Base-by-base conservation (phyloP, 1,284 basidiomycete species). In the Cryptococcus sp. region DNA sequence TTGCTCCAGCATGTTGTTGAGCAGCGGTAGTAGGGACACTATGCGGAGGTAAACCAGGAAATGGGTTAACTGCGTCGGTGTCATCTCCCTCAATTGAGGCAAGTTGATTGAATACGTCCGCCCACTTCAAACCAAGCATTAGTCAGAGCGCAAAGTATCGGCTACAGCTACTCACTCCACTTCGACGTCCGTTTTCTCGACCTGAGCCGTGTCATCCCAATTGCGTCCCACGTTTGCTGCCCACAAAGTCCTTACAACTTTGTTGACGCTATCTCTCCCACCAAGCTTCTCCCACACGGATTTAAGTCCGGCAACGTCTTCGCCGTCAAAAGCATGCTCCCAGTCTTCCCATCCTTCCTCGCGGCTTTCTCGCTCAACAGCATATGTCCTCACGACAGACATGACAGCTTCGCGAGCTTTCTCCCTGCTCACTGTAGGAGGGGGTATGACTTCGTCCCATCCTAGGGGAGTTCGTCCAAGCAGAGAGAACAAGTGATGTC, bases 11-110 rank as follows among this genome's bases (percentile, higher is more conserved):
- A 58, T 35, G 16, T 48, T 39, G 23, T 63, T 61, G 13, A 75
- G 57, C 17, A 61, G 63, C 1, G 74, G 68, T 15, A 74, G 49
- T 23, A 77, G 64, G 3, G 66, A 39, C 11, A 69, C 70, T 39
- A 71, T 65, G 19, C 68, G 69, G 10, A 77, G 71, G 46, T 77
- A 77, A 2, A 66, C 52, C 2, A 69, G 49, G 11, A 77, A 62
- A 45, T 75, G 73, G 40, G 56, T 25, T 16, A 72, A 64, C 42
- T 75, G 72, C 8, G 51, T n/a, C 0, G 67, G 61, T 1, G 64
- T 58, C 63, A 72, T 52, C n/a, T 61, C 52, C 17, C 38, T 22
- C 10, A 76, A 52, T 0, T 68, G 54, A 0, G 76, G 76, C 1
- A 78, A 64, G 47, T 71, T 53, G 5, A 78, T 65, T 3, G 58